These are phyloP conservation scores for Fraxinus xanthoxyloides DNA, from an alignment of 305 asterid species.

Conservation along the genomic window DNA sequence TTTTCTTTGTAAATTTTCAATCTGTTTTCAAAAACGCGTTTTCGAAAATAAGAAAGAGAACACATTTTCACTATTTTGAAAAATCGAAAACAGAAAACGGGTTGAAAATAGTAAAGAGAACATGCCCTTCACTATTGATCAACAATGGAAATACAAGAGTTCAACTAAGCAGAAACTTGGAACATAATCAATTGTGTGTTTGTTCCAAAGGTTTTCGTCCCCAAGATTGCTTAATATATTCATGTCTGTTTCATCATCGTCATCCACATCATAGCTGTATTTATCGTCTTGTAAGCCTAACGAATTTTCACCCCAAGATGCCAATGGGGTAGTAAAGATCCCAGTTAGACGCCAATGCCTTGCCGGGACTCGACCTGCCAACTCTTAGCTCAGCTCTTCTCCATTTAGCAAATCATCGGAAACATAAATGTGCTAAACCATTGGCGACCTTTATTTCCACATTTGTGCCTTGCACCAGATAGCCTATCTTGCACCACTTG, in stretches of 20 bases:
- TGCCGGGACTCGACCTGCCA: slow-evolving; percentile 55
- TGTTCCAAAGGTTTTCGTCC: slow-evolving; percentile 26
- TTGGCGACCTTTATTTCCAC: slow-evolving; percentile 42
- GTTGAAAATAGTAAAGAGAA: too few relatives aligned
- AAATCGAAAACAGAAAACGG: too few relatives aligned
- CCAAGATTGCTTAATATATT: slow-evolving; percentile 42
- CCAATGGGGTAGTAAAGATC: slow-evolving; percentile 52
- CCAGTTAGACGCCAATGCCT: slow-evolving; percentile 56
- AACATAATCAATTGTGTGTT: background rate
- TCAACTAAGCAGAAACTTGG: background rate
- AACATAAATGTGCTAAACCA: slow-evolving; percentile 71
- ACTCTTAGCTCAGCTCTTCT: slow-evolving; percentile 48
- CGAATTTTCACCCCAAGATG: slow-evolving; percentile 82
- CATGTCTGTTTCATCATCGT: slow-evolving; percentile 33
- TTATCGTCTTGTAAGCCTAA: slow-evolving; percentile 39
- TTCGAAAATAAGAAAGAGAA: too few relatives aligned
- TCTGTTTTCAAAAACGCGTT: too few relatives aligned
- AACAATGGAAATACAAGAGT: background rate
- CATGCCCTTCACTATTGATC: background rate
- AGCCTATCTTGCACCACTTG: slow-evolving; percentile 30
- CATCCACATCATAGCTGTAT: slow-evolving; percentile 28
- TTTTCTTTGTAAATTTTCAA: too few relatives aligned
- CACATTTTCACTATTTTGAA: too few relatives aligned
- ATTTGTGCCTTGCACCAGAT: slow-evolving; percentile 44
- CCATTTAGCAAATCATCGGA: slow-evolving; percentile 75